phyloP scores from a whole-genome alignment of 768 basidiomycete genomes.

The Suillus occidentalis region DNA sequence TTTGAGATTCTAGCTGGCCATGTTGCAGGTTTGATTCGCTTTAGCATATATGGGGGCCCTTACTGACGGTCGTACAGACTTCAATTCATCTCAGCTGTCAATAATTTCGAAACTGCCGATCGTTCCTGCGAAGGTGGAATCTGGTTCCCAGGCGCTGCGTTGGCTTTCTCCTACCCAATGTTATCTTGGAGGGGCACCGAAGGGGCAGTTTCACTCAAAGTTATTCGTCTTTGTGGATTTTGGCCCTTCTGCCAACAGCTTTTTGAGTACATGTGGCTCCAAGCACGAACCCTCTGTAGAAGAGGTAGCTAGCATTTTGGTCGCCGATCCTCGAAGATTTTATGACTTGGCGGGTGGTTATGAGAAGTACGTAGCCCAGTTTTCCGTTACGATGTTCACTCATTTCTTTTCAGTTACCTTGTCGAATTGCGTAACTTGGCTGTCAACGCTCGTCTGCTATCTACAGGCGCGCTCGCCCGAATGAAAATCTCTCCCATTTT shows the following conservation, averaged over 20 bases:
- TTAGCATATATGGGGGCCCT: background rate
- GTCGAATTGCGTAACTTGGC: constrained; percentile 83
- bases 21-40: constrained; percentile 48
- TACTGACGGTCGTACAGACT: constrained; percentile 43
- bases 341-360: constrained; percentile 69
- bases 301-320: constrained; percentile 70
- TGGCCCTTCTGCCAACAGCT: constrained; percentile 76
- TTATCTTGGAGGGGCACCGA: constrained; percentile 56
- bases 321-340: constrained; percentile 70
- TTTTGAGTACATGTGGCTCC: constrained; percentile 86
- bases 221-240: constrained; percentile 91
- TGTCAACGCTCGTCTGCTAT: constrained; percentile 59
- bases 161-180: constrained; percentile 67
- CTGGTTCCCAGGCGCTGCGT: constrained; percentile 31
- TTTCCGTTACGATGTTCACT: background rate
- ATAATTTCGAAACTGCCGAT: constrained; percentile 59
- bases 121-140: constrained; percentile 54
- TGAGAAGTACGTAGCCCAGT: constrained; percentile 51
- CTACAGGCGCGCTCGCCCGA: constrained; percentile 47
- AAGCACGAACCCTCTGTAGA: constrained; percentile 84
- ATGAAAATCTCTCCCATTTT: constrained; percentile 77
- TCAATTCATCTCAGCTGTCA: constrained; percentile 53
- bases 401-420: constrained; percentile 58
- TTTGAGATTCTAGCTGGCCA: constrained; percentile 69
- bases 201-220: constrained; percentile 68